phyloP scores from a whole-genome alignment of 176 grass and related monocot species.

The Juncus effusus region DNA sequence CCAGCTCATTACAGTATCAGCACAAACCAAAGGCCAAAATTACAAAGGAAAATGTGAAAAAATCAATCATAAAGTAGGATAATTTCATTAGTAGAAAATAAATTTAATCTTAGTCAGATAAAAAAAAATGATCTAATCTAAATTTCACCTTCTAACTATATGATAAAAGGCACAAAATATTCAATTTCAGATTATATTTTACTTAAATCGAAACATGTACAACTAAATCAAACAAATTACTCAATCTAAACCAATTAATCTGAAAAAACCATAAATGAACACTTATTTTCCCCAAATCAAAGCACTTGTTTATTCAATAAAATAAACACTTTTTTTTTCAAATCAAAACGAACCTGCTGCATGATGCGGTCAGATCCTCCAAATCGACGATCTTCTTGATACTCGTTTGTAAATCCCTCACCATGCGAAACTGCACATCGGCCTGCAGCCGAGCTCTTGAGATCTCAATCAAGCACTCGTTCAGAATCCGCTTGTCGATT shows the following conservation, averaged over 20 bases:
- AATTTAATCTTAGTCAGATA: neutral
- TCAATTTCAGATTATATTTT: too few relatives aligned
- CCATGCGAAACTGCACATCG: conserved; percentile 84
- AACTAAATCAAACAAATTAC: neutral
- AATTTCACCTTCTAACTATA: neutral
- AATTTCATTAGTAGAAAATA: conserved; percentile 3
- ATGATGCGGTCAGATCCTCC: conserved; percentile 79
- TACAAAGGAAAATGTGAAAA: neutral
- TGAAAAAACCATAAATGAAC: neutral
- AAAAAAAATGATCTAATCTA: neutral
- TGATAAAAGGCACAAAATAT: neutral
- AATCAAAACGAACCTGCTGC: conserved; percentile 46
- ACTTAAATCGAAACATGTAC: too few relatives aligned
- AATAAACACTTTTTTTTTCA: too few relatives aligned
- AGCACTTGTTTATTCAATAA: neutral
- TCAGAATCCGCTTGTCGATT: conserved; percentile 91
- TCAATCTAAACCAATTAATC: conserved; percentile 1
- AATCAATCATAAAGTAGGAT: neutral
- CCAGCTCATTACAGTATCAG: conserved; percentile 93
- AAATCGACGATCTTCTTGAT: conserved; percentile 84
- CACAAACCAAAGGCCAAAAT: conserved; percentile 69
- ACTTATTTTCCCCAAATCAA: conserved; percentile 6
- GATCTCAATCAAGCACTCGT: conserved; percentile 92
- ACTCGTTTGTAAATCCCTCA: conserved; percentile 83
- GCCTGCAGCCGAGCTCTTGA: conserved; percentile 76